Base-by-base conservation (phyloP, 2,329 filamentous ascomycete species). In the Hypoxylon sp. region DNA sequence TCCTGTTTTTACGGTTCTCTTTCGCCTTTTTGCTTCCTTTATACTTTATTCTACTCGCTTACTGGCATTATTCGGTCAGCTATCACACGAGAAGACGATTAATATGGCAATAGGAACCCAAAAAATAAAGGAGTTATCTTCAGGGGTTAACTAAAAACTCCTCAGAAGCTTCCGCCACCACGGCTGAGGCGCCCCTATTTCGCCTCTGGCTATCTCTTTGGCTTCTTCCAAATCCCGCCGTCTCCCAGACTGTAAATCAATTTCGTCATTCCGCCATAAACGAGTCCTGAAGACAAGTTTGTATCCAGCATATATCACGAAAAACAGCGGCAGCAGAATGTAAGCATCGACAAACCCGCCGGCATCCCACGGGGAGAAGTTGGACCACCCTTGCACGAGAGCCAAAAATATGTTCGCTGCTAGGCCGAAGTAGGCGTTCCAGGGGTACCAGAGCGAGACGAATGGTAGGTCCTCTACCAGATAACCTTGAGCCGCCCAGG, bases 341-440 rank as follows among this genome's bases (percentile, higher is more conserved):
- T 90, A 90, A 0, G 87, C 86, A 69, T 88, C 86, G 9, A 90
- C 86, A 70, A 90, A 89, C n/a, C 80, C 78, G 3, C 83, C 85
- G 0, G 83, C 84, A 38, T 84, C 75, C 65, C 89, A 90, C 0
- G 87, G 87, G 2, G 82, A 80, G 3, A 89, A 76, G 0, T 82
- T 87, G 3, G 85, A 83, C 86, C 87, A 89, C 2, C 87, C 87
- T 72, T 89, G 86, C 1, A 90, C 80, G 0, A 90, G 74, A 0
- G 87, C 85, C 22, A 90, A 76, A 69, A 89, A 89, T 2, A 86
- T 68, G 62, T 88, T 89, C 32, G 86, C 83, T 0, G 69, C 78
- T 6, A 90, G 76, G 0, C 86, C 87, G 64, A 88, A 85, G 72
- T 86, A 89, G 0, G 87, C 85, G 53, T 84, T 85, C 74, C 81